Evolutionary conservation across 2,329 filamentous ascomycete species (phyloP), one percentile per base, ranked within the genome.

Genomic region (Scleromitrula shiraiana): DNA sequence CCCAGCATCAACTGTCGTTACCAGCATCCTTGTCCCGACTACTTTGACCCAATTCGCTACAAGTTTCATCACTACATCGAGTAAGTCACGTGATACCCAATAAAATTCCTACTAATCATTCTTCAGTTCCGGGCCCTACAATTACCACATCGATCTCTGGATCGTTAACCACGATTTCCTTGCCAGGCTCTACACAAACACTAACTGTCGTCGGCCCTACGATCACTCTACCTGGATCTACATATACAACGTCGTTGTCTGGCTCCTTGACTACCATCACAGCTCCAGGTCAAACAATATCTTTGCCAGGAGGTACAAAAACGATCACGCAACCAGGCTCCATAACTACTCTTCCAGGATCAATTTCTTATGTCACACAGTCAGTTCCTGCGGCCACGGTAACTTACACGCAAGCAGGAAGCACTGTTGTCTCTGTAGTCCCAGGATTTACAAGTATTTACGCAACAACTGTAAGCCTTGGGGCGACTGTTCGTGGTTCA

Each of bases 341-440:
- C n/a, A 7, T 43, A 7, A 22, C 17, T 4, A 36, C 22, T 2
- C 27, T 47, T 7, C 27, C 45, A 15, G 38, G 37, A 7, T 48
- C 30, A 3, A 45, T 49, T 10, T 47, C 49, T 12, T 33, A 39
- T 9, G 38, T 50, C 4, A 50, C 36, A 1, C 41, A 52, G 8
- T 41, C 35, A 7, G n/a, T 50, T 29, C 12, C 26, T 3, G 32
- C 23, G 2, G 12, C 24, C 9, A 27, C 39, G 22, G 14, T 49
- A 10, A 52, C 45, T 15, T 8, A 49, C 15, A 47, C 30, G 2
- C 39, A 44, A 24, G 35, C 46, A 24, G 50, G 49, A 9, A 49
- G 52, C 1, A 57, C 53, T 4, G 40, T 56, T 9, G 51, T 50
- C 4, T 49, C 47, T 24, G 37, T 45, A 20, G 29, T 39, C 4